These are phyloP conservation scores for Neonectria neomacrospora DNA, from an alignment of 2,329 filamentous ascomycete genomes.

Conservation along the genomic window DNA sequence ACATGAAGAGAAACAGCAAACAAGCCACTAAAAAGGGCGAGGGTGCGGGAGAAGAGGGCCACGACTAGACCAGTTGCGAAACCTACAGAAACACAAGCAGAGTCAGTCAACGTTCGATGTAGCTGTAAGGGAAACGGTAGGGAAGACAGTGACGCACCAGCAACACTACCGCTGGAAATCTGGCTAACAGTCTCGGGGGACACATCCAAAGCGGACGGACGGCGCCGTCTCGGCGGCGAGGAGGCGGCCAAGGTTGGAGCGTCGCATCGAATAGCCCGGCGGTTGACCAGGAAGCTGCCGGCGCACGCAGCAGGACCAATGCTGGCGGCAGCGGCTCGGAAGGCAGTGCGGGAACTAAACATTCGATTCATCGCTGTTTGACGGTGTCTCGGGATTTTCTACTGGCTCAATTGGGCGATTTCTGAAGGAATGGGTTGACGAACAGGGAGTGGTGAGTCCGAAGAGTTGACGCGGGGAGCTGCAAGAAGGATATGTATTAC, in stretches of 20 bases:
- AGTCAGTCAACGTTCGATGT: neutral
- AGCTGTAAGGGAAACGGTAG: neutral
- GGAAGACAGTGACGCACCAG: conserved; percentile 52
- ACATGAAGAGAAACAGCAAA: conserved; percentile 73
- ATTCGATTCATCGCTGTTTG: conserved; percentile 39
- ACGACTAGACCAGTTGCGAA: conserved; percentile 73
- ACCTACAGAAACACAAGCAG: conserved; percentile 54
- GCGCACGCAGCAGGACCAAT: conserved; percentile 45
- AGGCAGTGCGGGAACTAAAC: conserved; percentile 34
- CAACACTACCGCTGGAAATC: conserved; percentile 65
- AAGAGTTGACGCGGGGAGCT: neutral
- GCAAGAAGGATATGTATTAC: conserved; percentile 10
- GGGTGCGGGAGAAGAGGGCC: conserved; percentile 75
- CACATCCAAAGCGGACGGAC: conserved; percentile 32
- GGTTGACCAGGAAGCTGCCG: conserved; percentile 41
- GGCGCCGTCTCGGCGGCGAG: conserved; percentile 28
- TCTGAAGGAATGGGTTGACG: neutral
- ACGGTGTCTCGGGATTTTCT: neutral
- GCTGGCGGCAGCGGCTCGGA: conserved; percentile 43
- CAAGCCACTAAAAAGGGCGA: conserved; percentile 75
- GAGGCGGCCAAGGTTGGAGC: conserved; percentile 37
- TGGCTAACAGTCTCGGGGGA: conserved; percentile 55
- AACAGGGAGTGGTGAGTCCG: conserved; percentile 1
- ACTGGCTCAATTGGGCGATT: neutral
- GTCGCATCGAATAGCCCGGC: conserved; percentile 46